These are phyloP conservation scores for Verticillium albo-atrum DNA, from an alignment of 2,329 filamentous ascomycete species.

Conservation along the genomic window DNA sequence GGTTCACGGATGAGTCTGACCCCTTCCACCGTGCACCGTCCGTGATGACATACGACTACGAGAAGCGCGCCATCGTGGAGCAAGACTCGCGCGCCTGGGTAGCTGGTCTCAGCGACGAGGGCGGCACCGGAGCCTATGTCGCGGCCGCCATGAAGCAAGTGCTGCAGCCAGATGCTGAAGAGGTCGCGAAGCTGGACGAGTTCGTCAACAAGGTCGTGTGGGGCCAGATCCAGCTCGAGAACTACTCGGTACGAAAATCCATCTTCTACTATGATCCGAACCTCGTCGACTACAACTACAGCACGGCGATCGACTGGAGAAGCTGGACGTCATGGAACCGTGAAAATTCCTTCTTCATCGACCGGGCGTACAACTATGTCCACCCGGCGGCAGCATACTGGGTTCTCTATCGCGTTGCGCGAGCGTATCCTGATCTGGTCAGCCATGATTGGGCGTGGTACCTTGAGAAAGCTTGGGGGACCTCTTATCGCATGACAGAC, in stretches of 20 bases:
- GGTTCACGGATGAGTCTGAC: conserved; percentile 45
- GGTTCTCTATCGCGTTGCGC: conserved; percentile 50
- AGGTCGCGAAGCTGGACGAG: conserved; percentile 47
- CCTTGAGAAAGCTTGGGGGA: conserved; percentile 47
- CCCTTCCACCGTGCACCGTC: conserved; percentile 51
- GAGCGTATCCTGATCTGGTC: conserved; percentile 40
- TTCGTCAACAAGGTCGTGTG: conserved; percentile 49
- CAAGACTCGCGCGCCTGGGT: conserved; percentile 53
- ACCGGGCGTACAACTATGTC: conserved; percentile 56
- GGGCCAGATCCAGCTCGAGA: conserved; percentile 39
- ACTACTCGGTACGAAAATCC: conserved; percentile 48
- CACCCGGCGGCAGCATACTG: conserved; percentile 53
- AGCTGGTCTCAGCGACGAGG: conserved; percentile 56
- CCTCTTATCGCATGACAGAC: conserved; percentile 34
- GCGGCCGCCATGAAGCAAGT: conserved; percentile 52
- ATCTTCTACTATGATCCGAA: conserved; percentile 52
- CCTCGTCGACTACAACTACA: conserved; percentile 39
- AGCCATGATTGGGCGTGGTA: conserved; percentile 49
- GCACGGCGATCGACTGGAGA: conserved; percentile 37
- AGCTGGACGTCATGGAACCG: conserved; percentile 49
- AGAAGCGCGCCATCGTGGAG: conserved; percentile 32
- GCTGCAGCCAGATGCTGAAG: conserved; percentile 40
- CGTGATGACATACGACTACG: conserved; percentile 53
- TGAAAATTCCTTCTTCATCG: conserved; percentile 35
- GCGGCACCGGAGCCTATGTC: conserved; percentile 50